Evolutionary conservation across 306 rosid species (phyloP).

Genomic region (Begonia loranthoides): DNA sequence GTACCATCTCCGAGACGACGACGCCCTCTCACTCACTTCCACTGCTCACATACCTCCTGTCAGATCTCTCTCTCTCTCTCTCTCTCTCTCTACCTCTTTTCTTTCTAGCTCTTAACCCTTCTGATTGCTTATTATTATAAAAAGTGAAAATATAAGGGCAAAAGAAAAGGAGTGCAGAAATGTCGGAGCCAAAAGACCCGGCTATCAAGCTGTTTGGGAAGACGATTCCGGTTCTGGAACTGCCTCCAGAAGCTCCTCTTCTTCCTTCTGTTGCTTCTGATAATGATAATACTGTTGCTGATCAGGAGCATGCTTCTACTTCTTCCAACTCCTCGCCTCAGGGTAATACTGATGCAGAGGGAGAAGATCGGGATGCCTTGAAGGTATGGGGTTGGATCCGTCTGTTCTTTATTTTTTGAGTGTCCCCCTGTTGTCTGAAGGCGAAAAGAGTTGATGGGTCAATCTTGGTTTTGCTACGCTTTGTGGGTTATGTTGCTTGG

Average conservation of each 20-base stretch:
- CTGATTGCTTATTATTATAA: too few species aligned
- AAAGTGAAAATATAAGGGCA: neutral
- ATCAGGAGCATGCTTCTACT: slow-evolving; percentile 20
- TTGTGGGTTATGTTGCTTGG: slow-evolving; percentile 13
- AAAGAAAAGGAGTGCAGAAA: slow-evolving; percentile 8
- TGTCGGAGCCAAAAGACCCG: slow-evolving; percentile 48
- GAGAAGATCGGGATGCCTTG: slow-evolving; percentile 17
- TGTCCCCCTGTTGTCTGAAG: too few species aligned
- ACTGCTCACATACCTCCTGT: slow-evolving; percentile 15
- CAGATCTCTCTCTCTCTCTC: slow-evolving; percentile 16
- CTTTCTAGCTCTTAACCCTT: too few species aligned
- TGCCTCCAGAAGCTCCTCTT: slow-evolving; percentile 12
- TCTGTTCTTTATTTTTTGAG: too few species aligned
- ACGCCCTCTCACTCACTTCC: slow-evolving; percentile 4
- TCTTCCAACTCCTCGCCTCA: slow-evolving; percentile 19
- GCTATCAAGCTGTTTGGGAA: slow-evolving; percentile 57
- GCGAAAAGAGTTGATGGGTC: too few species aligned
- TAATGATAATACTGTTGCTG: neutral
- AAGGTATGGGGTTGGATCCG: slow-evolving; percentile 13
- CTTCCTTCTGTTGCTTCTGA: neutral
- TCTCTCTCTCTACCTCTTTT: too few species aligned
- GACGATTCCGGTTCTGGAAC: slow-evolving; percentile 35
- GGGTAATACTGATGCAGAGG: slow-evolving; percentile 11
- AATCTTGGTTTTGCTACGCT: slow-evolving; percentile 4
- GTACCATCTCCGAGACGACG: slow-evolving; percentile 8